phyloP scores from a whole-genome alignment of 805 yeast genomes.

The Zygosaccharomyces bailii region DNA sequence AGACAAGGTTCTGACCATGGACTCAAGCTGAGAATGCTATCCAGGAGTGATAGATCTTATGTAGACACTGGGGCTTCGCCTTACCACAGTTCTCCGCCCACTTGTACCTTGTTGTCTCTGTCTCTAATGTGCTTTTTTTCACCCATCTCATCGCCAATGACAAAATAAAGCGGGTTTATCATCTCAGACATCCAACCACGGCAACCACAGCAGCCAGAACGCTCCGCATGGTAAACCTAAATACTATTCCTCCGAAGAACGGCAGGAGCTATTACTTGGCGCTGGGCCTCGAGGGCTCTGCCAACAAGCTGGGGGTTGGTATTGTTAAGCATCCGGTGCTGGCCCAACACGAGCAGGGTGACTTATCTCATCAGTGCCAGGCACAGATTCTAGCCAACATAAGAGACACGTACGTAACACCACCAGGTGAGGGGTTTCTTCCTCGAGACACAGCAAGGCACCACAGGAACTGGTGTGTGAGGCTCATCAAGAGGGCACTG shows the following conservation, averaged over 20 bases:
- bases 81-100: no score
- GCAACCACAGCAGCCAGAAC: not conserved
- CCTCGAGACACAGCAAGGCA: conserved; percentile 97
- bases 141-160: no score
- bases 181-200: not conserved
- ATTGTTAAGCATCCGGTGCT: conserved; percentile 63
- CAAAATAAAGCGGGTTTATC: no score
- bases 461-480: conserved; percentile 90
- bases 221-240: conserved; percentile 32
- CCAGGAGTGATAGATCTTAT: no score
- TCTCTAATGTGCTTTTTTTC: not conserved
- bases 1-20: no score
- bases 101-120: not conserved
- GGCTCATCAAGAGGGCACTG: conserved; percentile 66
- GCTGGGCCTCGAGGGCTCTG: conserved; percentile 93
- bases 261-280: conserved; percentile 56
- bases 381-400: conserved; percentile 84
- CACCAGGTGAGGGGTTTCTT: conserved; percentile 97
- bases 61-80: no score
- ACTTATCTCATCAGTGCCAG: conserved; percentile 50
- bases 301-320: conserved; percentile 94
- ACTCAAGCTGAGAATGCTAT: no score
- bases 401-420: conserved; percentile 91
- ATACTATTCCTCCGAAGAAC: conserved; percentile 30
- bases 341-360: conserved; percentile 41